Evolutionary conservation across 176 grass and related monocot species (phyloP), one percentile per base, ranked within the genome.

Genomic region (Juncus effusus): DNA sequence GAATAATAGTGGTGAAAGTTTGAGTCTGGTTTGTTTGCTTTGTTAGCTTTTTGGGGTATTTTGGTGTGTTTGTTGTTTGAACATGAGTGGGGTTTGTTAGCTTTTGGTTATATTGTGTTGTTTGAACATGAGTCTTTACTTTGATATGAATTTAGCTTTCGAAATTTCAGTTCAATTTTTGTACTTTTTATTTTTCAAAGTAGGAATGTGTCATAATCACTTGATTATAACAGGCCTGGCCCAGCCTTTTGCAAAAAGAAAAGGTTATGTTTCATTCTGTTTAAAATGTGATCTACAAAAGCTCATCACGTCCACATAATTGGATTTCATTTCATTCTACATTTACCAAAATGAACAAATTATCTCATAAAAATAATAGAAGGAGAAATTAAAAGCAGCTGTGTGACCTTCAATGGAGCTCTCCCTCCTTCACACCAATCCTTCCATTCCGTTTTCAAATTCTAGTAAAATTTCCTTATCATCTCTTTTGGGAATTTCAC

Each of bases 361-460:
- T 13, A 69, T 55, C 35, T 69, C 7, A 53, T 67, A 49, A 50
- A 64, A 64, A 37, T 12, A 63, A 47, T 6, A 14, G 42, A 4
- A 36, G 38, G 40, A 4, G 28, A 75, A 54, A 77, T 16, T 6
- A 6, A 10, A 50, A 19, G 54, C 13, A 6, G 42, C 3, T 42
- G 53, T 65, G 19, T 28, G 16, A 6, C 16, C 62, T 7, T 36
- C 64, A 64, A 91, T 95, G 90, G 90, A 81, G 76, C 85, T 95
- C 73, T 73, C 77, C 19, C 69, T 89, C 74, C 78, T 77, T 28
- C 63, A 72, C 57, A 74, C 10, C 40, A 55, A 42, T 51, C 45
- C 84, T 7, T 70, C 63, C 16, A 42, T 56, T 71, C 6, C 47
- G 40, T 59, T 55, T 65, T 51, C 38, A 36, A 63, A 61, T 56